Evolutionary conservation across 208 protist genomes (phyloP), one percentile per base, ranked within the genome.

Genomic region (Leishmania martiniquensis): DNA sequence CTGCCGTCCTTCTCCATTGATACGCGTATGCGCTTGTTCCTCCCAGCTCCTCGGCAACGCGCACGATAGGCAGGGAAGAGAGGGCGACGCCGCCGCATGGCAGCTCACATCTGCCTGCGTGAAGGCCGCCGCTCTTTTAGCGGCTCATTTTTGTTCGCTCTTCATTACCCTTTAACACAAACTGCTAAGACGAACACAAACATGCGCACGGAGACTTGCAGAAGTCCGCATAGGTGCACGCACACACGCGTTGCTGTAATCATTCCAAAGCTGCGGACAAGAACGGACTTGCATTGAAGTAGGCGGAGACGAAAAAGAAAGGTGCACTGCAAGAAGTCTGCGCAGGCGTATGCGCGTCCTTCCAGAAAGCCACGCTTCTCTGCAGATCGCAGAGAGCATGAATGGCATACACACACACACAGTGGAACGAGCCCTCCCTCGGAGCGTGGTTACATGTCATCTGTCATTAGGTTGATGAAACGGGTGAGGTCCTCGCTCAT

Each of bases 401-500:
- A 45, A 72, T 49, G 25, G 32, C 45, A 57, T 6, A 45, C 68
- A 37, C 29, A 55, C 29, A 72, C 45, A 57, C 45, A 39, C 13
- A 72, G 13, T 39, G 20, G 65, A 42, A 55, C 9, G 32, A 55
- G 44, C 45, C 52, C 44, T 4, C 2, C 39, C 34, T 45, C 32
- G 44, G n/a, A 44, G 71, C 54, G 42, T 60, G 6, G 13, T 75
- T 85, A 89, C 54, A 93, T 89, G 67, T 84, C 89, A 52, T 91
- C 89, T 0, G 86, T 86, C 83, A 92, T 88, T 57, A 87, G 84
- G 70, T 86, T 84, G 63, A 92, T 87, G 68, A 92, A 80, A 39
- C 85, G 85, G 1, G 77, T 84, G 47, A 91, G 76, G 74, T 91
- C 79, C 51, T 83, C 89, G 79, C 89, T 84, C 75, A 90, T 90